Conservation (phyloP, 2,329 filamentous ascomycete species). For the Fusarium sp. region DNA sequence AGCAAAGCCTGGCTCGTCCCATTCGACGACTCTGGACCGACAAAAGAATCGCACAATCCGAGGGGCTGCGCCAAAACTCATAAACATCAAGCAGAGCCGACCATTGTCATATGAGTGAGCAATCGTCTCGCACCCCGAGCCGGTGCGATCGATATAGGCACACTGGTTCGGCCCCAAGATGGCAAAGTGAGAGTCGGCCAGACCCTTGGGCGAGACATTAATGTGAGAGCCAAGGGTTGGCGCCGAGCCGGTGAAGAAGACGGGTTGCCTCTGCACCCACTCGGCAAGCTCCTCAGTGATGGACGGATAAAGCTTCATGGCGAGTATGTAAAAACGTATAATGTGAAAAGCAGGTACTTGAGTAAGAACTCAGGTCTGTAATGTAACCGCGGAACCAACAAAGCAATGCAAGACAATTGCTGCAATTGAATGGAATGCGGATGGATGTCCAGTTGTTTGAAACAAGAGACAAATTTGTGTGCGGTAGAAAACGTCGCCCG, state of each 20-base stretch:
- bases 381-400: conserved; percentile 28
- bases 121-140: conserved; percentile 82
- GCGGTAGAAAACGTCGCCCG: conserved; percentile 25
- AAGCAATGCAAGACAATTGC: conserved; percentile 7
- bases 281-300: conserved; percentile 67
- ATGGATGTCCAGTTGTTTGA: conserved; percentile 26
- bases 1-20: conserved; percentile 63
- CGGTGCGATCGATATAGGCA: conserved; percentile 80
- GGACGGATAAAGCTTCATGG: conserved; percentile 71
- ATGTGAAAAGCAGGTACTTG: conserved; percentile 34
- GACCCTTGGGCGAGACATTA: conserved; percentile 82
- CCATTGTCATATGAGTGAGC: conserved; percentile 82
- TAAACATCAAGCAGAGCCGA: conserved; percentile 80
- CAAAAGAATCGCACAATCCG: conserved; percentile 76
- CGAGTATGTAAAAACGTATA: conserved; percentile 36
- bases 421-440: conserved; percentile 14
- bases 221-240: conserved; percentile 76
- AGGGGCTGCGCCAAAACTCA: conserved; percentile 69
- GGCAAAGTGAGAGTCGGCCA: conserved; percentile 71
- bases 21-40: conserved; percentile 69
- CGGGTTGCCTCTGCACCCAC: conserved; percentile 75
- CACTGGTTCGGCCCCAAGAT: conserved; percentile 69
- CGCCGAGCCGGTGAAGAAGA: conserved; percentile 83
- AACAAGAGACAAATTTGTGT: conserved; percentile 20
- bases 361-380: conserved; percentile 18